Conservation (phyloP, 768 basidiomycete species). For the Dacryopinax spathularia region DNA sequence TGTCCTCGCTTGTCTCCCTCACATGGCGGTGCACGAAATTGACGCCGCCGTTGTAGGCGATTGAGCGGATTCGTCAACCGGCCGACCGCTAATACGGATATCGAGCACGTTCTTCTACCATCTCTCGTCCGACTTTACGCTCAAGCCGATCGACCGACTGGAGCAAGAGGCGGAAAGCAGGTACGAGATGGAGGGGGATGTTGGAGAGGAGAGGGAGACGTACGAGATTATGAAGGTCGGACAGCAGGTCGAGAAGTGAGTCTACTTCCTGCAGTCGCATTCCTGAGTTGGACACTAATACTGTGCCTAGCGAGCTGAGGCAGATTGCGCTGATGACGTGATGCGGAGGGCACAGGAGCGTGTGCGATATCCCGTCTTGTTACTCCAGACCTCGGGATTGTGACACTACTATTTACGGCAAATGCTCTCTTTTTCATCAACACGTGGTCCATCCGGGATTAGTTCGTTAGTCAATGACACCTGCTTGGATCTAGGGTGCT, state of each 20-base stretch:
- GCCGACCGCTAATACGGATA: constrained; percentile 84
- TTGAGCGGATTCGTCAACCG: constrained; percentile 21
- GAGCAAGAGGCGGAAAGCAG: constrained; percentile 34
- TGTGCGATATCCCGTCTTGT: too few relatives aligned
- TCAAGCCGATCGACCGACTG: constrained; percentile 49
- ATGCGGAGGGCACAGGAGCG: too few relatives aligned
- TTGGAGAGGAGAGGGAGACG: constrained; percentile 28
- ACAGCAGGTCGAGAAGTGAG: constrained; percentile 71
- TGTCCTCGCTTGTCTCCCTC: constrained; percentile 12
- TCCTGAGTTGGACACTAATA: too few relatives aligned
- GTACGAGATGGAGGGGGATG: constrained; percentile 30
- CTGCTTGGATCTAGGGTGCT: too few relatives aligned
- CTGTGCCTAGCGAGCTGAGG: constrained; percentile 59
- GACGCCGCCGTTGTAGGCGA: background rate
- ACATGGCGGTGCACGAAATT: background rate
- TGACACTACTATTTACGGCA: too few relatives aligned
- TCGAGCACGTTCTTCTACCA: constrained; percentile 97
- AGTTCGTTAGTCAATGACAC: too few relatives aligned
- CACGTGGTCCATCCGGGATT: too few relatives aligned
- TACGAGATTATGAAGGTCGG: constrained; percentile 78
- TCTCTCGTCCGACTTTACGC: constrained; percentile 67
- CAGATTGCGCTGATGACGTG: constrained; percentile 69
- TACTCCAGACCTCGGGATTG: too few relatives aligned
- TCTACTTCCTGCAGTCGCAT: constrained; percentile 2
- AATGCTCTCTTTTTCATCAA: too few relatives aligned